Base-by-base conservation (phyloP, 805 yeast species). In the Candida krabiensis region DNA sequence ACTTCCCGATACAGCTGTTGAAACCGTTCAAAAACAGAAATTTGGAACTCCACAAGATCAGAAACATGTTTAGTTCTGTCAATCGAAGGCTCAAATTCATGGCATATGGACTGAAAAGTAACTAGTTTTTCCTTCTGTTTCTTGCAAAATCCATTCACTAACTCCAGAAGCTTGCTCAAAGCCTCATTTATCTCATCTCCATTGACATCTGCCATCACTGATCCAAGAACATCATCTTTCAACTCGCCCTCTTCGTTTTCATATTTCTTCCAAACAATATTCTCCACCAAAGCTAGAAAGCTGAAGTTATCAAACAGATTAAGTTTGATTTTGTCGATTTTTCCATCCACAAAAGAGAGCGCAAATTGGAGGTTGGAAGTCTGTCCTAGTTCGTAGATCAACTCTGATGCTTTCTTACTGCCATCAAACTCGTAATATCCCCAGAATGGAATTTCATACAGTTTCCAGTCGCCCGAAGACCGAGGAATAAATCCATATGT, bases 401-500 rank as follows among this genome's bases (percentile, higher is more conserved):
- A 28, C 21, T 56, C 57, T 13, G 35, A 33, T 17, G 34, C 28
- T 2, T 17, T 23, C 14, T 38, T 43, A 14, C 37, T 22, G 1
- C 25, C 37, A n/a, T 43, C 46, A 21, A 43, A 40, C 9, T 46
- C 35, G 22, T 30, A 42, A 34, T 58, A 58, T 2, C 66, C 63
- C 50, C 61, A 53, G 25, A 69, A 51, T 2, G 69, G 62, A 4
- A 62, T 44, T n/a, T 70, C 74, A 38, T 60, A 52, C 6, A 62
- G 39, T 25, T 57, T 57, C 23, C 32, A 19, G 12, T 23, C 30
- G 6, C 30, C 30, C 8, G 33, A 19, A 26, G 58, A 50, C 8
- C 34, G 44, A 5, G 80, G 80, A 4, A 70, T 49, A 44, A 75
- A 75, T 1, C 80, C 79, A 49, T 75, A 75, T 4, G 63, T 62